Percentiles rank a stretch among this genome's conserved stretches.
phyloP scores from a whole-genome alignment of 345 rosid species.

The Erodium maritimum region DNA sequence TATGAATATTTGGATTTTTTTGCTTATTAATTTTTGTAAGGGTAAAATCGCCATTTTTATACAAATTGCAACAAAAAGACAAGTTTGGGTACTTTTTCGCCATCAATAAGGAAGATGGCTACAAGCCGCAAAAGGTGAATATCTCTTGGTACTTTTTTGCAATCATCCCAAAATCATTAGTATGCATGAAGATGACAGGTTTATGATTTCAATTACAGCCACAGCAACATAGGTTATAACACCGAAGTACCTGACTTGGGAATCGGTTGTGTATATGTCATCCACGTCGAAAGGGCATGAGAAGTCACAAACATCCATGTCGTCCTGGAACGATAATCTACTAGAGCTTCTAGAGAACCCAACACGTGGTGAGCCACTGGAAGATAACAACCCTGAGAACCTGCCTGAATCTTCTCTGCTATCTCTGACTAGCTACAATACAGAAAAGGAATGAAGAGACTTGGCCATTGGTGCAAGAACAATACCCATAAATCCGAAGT shows the following conservation, averaged over 20 bases:
- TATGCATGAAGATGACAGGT: no score
- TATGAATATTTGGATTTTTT: no score
- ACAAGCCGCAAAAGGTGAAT: no score
- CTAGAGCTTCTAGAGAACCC: slow-evolving; percentile 83
- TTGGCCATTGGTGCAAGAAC: slow-evolving; percentile 4
- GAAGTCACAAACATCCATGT: slow-evolving; percentile 65
- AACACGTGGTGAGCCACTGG: slow-evolving; percentile 68
- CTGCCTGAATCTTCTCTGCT: slow-evolving; percentile 73
- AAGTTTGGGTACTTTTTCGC: no score
- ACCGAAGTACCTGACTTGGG: slow-evolving; percentile 36
- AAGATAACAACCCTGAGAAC: slow-evolving; percentile 72
- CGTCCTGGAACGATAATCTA: slow-evolving; percentile 75
- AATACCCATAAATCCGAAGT: slow-evolving; percentile 3
- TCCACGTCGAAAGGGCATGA: slow-evolving; percentile 87
- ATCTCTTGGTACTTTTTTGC: no score
- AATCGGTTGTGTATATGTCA: slow-evolving; percentile 58
- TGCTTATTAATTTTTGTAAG: no score
- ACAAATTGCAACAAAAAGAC: no score
- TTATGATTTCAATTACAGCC: no score
- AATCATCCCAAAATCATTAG: no score
- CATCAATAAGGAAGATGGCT: no score
- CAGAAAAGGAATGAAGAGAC: slow-evolving; percentile 13
- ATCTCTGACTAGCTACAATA: slow-evolving; percentile 49
- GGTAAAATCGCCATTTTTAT: no score
- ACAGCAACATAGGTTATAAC: neutral